A percentile compares a stretch with the other conserved stretches of the same genome.
phyloP scores from a whole-genome alignment of 2,329 filamentous ascomycete genomes.

The Ophiostoma sp. region DNA sequence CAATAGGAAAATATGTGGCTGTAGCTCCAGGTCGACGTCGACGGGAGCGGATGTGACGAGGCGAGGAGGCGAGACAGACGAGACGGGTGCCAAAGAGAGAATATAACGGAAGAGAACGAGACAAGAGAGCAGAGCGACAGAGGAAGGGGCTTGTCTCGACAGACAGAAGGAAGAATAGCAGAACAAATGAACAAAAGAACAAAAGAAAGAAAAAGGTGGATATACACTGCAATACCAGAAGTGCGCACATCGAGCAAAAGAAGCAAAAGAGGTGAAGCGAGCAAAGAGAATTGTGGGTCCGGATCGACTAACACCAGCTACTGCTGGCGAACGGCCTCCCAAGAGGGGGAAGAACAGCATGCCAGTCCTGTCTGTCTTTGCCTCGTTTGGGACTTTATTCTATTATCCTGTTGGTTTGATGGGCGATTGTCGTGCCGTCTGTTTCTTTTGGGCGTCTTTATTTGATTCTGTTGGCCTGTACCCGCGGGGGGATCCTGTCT shows the following conservation, averaged over 20 bases:
- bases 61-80: not conserved
- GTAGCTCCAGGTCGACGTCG: not conserved
- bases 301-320: constrained; percentile 8
- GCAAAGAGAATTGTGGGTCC: not conserved
- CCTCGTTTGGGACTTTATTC: not conserved
- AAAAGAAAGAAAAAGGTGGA: constrained; percentile 8
- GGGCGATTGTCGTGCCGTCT: not conserved
- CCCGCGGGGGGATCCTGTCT: not conserved
- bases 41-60: not conserved
- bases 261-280: constrained; percentile 5
- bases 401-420: not conserved
- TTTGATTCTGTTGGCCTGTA: too few species aligned
- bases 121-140: not conserved
- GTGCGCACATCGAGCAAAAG: not conserved
- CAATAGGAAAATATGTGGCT: not conserved
- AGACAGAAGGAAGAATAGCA: not conserved
- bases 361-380: constrained; percentile 3
- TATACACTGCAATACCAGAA: not conserved
- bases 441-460: too few species aligned
- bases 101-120: not conserved
- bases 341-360: not conserved
- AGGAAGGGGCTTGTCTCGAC: too few species aligned
- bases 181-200: not conserved
- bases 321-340: constrained; percentile 6
- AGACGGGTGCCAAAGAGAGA: not conserved